Evolutionary conservation across 768 basidiomycete species (phyloP).

Genomic region (Pilatotrama ljubarskyi): DNA sequence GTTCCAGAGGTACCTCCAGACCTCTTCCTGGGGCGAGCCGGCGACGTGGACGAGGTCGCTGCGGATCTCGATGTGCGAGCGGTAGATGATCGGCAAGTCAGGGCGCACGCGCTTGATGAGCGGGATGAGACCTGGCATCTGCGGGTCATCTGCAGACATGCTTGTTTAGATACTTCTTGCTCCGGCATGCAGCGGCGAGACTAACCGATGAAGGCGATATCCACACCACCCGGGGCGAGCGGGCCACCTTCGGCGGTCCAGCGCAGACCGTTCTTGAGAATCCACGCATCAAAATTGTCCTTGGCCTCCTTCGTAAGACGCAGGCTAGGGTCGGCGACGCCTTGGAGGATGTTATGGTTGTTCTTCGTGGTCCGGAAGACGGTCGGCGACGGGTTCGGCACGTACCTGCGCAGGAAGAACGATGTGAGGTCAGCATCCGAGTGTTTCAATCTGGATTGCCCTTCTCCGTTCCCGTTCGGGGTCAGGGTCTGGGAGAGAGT

Average conservation of each 20-base stretch:
- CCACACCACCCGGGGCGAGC: constrained; percentile 76
- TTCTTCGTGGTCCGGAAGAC: constrained; percentile 94
- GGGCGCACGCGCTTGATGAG: constrained; percentile 85
- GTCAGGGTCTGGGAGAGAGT: background rate
- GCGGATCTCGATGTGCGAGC: constrained; percentile 91
- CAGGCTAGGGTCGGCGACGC: constrained; percentile 77
- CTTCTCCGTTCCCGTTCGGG: background rate
- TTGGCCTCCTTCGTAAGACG: constrained; percentile 80
- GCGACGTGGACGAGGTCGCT: constrained; percentile 79
- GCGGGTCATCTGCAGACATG: constrained; percentile 67
- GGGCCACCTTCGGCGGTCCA: constrained; percentile 90
- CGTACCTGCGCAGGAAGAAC: constrained; percentile 54
- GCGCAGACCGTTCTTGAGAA: constrained; percentile 81
- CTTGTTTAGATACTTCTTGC: background rate
- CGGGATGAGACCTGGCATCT: constrained; percentile 93
- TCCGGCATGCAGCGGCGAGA: background rate
- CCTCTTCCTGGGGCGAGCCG: constrained; percentile 84
- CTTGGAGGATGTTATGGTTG: constrained; percentile 95
- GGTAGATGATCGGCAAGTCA: constrained; percentile 85
- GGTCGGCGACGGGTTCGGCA: constrained; percentile 83
- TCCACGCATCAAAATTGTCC: constrained; percentile 84
- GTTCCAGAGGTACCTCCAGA: constrained; percentile 95
- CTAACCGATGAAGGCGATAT: constrained; percentile 86
- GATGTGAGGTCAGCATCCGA: constrained; percentile 15
- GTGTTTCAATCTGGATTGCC: background rate